phyloP scores from a whole-genome alignment of 164 flowering plant genomes.

The Nelumbo lutea region DNA sequence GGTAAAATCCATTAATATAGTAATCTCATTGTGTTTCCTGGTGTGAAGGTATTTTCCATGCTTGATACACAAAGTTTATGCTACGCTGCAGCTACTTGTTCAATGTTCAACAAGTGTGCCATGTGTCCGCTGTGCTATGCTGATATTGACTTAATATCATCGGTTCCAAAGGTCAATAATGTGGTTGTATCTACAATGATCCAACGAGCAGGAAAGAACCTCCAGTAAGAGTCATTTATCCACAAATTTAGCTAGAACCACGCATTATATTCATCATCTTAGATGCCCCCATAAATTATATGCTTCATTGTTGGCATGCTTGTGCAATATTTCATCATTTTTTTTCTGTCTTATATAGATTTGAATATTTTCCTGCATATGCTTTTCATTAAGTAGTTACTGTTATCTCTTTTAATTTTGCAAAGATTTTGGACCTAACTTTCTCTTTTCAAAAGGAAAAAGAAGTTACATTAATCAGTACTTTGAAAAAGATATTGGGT shows the following conservation, averaged over 20 bases:
- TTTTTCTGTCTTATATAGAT: no score
- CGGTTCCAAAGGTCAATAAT: constrained; percentile 73
- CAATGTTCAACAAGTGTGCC: constrained; percentile 85
- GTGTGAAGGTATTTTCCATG: constrained; percentile 76
- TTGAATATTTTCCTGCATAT: no score
- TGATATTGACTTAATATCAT: constrained; percentile 66
- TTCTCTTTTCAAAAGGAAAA: no score
- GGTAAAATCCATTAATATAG: neutral
- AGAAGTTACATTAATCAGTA: no score
- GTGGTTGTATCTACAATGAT: constrained; percentile 74
- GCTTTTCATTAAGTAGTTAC: no score
- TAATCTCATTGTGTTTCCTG: constrained; percentile 5
- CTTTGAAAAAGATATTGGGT: no score
- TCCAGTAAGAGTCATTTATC: constrained; percentile 46
- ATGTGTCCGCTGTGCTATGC: constrained; percentile 77
- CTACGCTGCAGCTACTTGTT: constrained; percentile 70
- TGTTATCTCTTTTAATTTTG: no score
- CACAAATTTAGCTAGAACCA: neutral
- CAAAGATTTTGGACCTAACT: no score
- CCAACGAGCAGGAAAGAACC: constrained; percentile 72
- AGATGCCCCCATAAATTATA: no score
- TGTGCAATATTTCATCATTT: no score
- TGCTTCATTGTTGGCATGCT: no score
- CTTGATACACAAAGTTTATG: constrained; percentile 85
- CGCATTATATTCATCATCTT: neutral